A percentile compares a stretch with the other conserved stretches of the same genome.
These are phyloP conservation scores for Phoma sp. DNA, from an alignment of 2,329 filamentous ascomycete species.

Conservation along the genomic window DNA sequence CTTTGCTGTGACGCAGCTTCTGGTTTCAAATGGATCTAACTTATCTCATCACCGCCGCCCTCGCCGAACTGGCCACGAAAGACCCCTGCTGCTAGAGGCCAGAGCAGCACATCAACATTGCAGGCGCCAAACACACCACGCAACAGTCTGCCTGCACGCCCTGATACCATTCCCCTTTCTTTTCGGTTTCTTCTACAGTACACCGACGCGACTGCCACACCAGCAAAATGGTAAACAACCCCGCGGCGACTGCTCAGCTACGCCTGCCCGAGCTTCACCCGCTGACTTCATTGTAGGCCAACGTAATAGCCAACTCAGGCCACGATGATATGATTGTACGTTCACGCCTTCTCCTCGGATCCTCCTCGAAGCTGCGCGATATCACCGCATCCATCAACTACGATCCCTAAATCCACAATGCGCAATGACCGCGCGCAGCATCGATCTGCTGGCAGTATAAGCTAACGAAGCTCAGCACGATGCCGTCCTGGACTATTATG, in stretches of 20 bases:
- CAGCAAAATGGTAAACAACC: slow-evolving; percentile 35
- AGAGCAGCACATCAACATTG: slow-evolving; percentile 41
- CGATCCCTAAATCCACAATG: slow-evolving; percentile 1
- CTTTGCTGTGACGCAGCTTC: background rate
- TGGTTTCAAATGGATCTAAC: slow-evolving; percentile 32
- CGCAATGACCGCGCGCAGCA: slow-evolving; percentile 24
- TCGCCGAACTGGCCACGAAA: slow-evolving; percentile 19
- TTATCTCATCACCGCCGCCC: slow-evolving; percentile 34
- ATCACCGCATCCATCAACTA: background rate
- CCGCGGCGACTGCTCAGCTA: slow-evolving; percentile 9
- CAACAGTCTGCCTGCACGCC: slow-evolving; percentile 7
- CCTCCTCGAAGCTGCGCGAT: background rate
- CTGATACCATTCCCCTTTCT: background rate
- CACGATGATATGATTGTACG: slow-evolving; percentile 99
- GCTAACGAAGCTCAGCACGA: slow-evolving; percentile 73
- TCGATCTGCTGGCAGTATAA: slow-evolving; percentile 39
- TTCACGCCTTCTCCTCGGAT: slow-evolving; percentile 32
- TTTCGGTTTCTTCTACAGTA: background rate
- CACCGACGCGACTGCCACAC: slow-evolving; percentile 11
- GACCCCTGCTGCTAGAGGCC: slow-evolving; percentile 42
- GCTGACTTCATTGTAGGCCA: slow-evolving; percentile 60
- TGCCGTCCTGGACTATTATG: slow-evolving; percentile 98
- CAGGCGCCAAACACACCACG: slow-evolving; percentile 28
- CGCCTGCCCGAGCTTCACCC: slow-evolving; percentile 33
- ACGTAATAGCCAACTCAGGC: slow-evolving; percentile 82